Conservation (phyloP, 768 basidiomycete genomes). For the Podaxis sp. region DNA sequence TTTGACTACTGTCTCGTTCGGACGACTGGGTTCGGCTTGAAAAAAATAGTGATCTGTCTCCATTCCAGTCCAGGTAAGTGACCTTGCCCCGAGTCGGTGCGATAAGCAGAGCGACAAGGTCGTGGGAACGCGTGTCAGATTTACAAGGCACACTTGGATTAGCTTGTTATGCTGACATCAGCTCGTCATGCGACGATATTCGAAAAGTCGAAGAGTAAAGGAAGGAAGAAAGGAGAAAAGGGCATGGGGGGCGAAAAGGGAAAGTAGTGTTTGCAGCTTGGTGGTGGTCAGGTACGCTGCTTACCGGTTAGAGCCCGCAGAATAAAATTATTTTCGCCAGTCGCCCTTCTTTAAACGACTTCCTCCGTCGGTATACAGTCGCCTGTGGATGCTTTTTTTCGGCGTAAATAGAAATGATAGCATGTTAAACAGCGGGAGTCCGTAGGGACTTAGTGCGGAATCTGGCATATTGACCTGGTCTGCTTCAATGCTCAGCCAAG, state of each 20-base stretch:
- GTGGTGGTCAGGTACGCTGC: not conserved
- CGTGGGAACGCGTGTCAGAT: not conserved
- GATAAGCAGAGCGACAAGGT: not conserved
- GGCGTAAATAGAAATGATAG: not conserved
- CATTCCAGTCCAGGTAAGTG: not conserved
- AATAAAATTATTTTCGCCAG: too few species aligned
- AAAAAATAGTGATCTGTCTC: not conserved
- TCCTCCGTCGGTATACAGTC: too few species aligned
- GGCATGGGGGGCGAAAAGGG: not conserved
- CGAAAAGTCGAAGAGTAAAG: not conserved
- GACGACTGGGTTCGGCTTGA: not conserved
- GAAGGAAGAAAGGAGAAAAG: not conserved
- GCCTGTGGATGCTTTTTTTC: not conserved
- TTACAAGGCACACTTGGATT: not conserved
- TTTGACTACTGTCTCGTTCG: not conserved
- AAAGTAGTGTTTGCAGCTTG: too few species aligned
- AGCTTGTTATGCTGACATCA: not conserved
- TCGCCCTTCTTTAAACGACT: too few species aligned
- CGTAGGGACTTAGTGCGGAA: conserved; percentile 6
- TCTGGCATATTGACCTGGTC: not conserved
- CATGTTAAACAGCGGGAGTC: not conserved
- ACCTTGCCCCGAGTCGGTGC: not conserved
- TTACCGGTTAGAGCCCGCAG: not conserved
- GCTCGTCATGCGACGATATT: not conserved
- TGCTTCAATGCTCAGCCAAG: not conserved